Percentiles rank a stretch among this genome's conserved stretches.
Conservation (phyloP, 257 asterid genomes). For the Verbena officinalis region DNA sequence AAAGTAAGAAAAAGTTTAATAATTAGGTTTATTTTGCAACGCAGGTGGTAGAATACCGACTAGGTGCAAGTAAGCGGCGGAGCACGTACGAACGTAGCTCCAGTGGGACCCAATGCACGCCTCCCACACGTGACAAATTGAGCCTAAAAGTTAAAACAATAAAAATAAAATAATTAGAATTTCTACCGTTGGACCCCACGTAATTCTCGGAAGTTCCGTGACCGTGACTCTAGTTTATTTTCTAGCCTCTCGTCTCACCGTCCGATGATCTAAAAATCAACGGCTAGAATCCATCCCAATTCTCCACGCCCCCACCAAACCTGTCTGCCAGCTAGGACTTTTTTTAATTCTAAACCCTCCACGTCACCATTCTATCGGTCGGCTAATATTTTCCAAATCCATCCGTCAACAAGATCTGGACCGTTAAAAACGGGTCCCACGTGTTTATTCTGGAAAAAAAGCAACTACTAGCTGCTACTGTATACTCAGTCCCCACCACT, state of each 20-base stretch:
- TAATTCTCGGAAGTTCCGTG: slow-evolving; percentile 68
- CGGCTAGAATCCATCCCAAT: slow-evolving; percentile 36
- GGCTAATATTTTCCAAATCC: slow-evolving; percentile 25
- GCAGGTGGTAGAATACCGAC: not conserved
- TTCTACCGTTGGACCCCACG: slow-evolving; percentile 41
- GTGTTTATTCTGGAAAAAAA: slow-evolving; percentile 33
- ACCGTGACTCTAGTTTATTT: slow-evolving; percentile 49
- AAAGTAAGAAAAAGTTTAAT: no score
- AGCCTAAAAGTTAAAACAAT: slow-evolving; percentile 26
- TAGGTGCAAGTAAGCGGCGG: slow-evolving; percentile 33
- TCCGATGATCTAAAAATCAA: slow-evolving; percentile 15
- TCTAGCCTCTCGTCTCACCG: slow-evolving; percentile 32
- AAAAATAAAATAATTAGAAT: not conserved
- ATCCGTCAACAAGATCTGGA: slow-evolving; percentile 30
- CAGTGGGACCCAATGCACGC: slow-evolving; percentile 39
- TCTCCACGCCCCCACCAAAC: slow-evolving; percentile 46
- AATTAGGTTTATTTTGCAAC: no score
- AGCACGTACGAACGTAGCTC: slow-evolving; percentile 24
- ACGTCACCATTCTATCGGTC: slow-evolving; percentile 48
- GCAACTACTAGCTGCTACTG: slow-evolving; percentile 35
- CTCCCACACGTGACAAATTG: slow-evolving; percentile 51
- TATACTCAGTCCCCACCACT: slow-evolving; percentile 32
- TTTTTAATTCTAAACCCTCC: slow-evolving; percentile 43
- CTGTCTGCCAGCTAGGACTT: slow-evolving; percentile 63
- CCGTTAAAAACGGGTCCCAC: slow-evolving; percentile 48